Percentiles rank a stretch among this genome's conserved stretches.
Conservation (phyloP, 1,284 basidiomycete species). For the Ceratobasidium sp. region DNA sequence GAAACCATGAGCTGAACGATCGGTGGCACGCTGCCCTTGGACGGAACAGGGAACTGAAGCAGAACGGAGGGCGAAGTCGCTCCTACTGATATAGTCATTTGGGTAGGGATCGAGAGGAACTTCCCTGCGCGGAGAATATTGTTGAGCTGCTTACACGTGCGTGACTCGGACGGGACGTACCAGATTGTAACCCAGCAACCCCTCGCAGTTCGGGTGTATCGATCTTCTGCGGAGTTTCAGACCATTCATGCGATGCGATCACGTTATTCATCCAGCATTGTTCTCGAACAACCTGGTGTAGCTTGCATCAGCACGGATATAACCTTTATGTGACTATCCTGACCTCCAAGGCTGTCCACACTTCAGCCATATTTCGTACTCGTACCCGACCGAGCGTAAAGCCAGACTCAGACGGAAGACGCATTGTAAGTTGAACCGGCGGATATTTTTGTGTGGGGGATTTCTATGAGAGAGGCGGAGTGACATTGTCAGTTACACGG, state of each 20-base stretch:
- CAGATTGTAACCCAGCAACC: background rate
- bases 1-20: conserved; percentile 43
- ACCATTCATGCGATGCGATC: conserved; percentile 45
- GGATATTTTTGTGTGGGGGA: conserved; percentile 33
- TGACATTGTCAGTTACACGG: background rate
- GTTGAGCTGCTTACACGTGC: background rate
- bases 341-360: conserved; percentile 47
- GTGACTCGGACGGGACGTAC: background rate
- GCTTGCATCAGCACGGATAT: background rate
- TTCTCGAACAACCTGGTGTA: conserved; percentile 45
- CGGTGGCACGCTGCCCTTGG: conserved; percentile 36
- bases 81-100: conserved; percentile 36
- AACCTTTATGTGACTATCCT: background rate
- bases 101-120: conserved; percentile 41
- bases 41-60: conserved; percentile 43
- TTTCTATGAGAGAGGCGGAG: background rate
- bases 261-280: conserved; percentile 48
- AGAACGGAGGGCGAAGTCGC: conserved; percentile 25
- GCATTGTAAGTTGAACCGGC: conserved; percentile 39
- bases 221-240: conserved; percentile 5
- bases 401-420: conserved; percentile 44
- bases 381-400: conserved; percentile 44
- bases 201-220: conserved; percentile 13
- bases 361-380: conserved; percentile 46
- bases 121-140: conserved; percentile 21